Evolutionary conservation across 805 yeast species (phyloP).

Genomic region (Cyberlindnera mrakii): DNA sequence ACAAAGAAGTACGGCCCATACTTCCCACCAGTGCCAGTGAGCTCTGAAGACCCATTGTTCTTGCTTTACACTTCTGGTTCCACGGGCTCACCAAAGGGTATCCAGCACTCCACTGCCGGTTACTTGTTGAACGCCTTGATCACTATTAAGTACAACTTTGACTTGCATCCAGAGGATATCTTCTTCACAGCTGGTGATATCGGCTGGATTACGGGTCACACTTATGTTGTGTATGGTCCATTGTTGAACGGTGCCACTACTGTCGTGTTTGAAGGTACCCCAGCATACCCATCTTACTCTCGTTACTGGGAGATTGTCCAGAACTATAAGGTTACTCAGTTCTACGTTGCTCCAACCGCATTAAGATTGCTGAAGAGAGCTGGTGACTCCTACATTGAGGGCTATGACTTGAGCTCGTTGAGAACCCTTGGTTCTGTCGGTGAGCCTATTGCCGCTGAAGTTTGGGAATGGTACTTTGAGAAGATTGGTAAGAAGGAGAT

Average conservation of each 20-base stretch:
- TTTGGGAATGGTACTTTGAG: slow-evolving; percentile 83
- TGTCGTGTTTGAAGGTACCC: slow-evolving; percentile 80
- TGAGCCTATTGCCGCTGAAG: slow-evolving; percentile 81
- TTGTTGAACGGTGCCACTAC: slow-evolving; percentile 71
- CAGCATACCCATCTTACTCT: slow-evolving; percentile 75
- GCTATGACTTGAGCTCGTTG: slow-evolving; percentile 56
- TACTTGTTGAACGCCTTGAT: slow-evolving; percentile 67
- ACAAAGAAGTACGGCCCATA: slow-evolving; percentile 58
- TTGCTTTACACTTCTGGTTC: slow-evolving; percentile 82
- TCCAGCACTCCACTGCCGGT: slow-evolving; percentile 77
- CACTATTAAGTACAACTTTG: slow-evolving; percentile 72
- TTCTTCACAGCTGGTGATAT: slow-evolving; percentile 86
- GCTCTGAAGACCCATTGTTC: slow-evolving; percentile 77
- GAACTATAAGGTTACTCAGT: slow-evolving; percentile 65
- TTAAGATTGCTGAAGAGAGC: slow-evolving; percentile 70
- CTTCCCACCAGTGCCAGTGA: slow-evolving; percentile 67
- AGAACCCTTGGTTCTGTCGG: slow-evolving; percentile 79
- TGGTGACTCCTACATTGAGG: slow-evolving; percentile 57
- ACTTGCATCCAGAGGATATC: slow-evolving; percentile 66
- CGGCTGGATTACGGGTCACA: slow-evolving; percentile 90
- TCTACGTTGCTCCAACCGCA: slow-evolving; percentile 84
- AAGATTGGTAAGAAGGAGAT: slow-evolving; percentile 62
- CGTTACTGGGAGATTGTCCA: slow-evolving; percentile 78
- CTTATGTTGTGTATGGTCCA: slow-evolving; percentile 81
- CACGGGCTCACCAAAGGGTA: slow-evolving; percentile 87